Evolutionary conservation across 257 asterid species (phyloP), one percentile per base, ranked within the genome.

Genomic region (Solanum peruvianum): DNA sequence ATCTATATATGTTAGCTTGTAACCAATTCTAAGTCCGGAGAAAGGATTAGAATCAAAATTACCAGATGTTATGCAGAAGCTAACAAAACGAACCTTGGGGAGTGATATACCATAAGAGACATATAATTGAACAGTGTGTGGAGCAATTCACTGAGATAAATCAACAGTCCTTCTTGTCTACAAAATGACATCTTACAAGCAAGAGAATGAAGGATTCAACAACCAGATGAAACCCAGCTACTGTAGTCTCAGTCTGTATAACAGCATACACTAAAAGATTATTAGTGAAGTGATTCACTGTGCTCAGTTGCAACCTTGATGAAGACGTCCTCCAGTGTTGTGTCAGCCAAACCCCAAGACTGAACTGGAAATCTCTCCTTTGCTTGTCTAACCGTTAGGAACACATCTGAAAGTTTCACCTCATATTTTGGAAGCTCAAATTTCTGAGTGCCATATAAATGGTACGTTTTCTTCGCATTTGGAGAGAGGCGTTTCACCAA

Each of bases 331-430:
- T 91, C 93, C 87, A 91, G 44, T 15, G 89, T 91, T 66, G 93
- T 90, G 44, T 91, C 93, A 84, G 92, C 88, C 56, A 91, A 73
- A 75, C 90, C 92, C 92, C 93, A 91, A 64, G 91, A 90, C 80
- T 80, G 76, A 20, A 88, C 89, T 11, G 76, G 10, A 33, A 88
- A 90, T 83, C 88, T 88, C 87, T 88, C 83, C 84, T 86, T 91
- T 13, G 92, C 88, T 69, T 33, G 27, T 73, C 87, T 89, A 5
- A 91, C 92, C 18, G 90, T 88, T 58, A 71, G 67, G 71, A 91
- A 91, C 83, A 90, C 88, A 56, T 86, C 90, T n/a, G 90, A 90
- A 8, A 88, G 82, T 84, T 84, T 89, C 70, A 88, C 89, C 56
- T 88, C 91, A 15, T 31, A 18, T 85, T 88, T 91, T 10, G 92